Evolutionary conservation across 2,329 filamentous ascomycete genomes (phyloP).

Genomic region (Aurifilum marmelostoma): DNA sequence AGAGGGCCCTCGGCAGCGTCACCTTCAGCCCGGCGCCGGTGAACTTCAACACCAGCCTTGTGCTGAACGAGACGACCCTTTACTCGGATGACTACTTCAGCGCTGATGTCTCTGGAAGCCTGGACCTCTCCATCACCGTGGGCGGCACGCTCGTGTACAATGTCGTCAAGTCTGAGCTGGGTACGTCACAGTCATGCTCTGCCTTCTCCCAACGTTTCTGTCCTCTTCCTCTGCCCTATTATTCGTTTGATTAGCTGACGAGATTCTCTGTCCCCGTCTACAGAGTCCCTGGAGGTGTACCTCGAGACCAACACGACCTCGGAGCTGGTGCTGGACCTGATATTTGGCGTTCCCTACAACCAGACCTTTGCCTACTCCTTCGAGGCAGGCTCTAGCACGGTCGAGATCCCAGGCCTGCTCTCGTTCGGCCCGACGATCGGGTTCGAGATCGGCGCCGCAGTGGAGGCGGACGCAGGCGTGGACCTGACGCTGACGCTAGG

Average conservation of each 20-base stretch:
- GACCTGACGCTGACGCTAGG: constrained; percentile 30
- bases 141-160: constrained; percentile 48
- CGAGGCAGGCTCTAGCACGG: constrained; percentile 42
- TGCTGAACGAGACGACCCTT: constrained; percentile 24
- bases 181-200: background rate
- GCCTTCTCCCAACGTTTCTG: background rate
- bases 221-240: background rate
- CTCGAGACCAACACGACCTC: constrained; percentile 45
- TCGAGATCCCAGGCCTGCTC: constrained; percentile 47
- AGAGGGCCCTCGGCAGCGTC: constrained; percentile 18
- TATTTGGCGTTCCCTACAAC: constrained; percentile 38
- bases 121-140: constrained; percentile 44
- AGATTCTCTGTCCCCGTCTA: constrained; percentile 17
- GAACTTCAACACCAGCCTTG: constrained; percentile 23
- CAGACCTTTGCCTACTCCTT: constrained; percentile 42
- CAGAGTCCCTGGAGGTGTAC: constrained; percentile 46
- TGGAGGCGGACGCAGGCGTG: constrained; percentile 38
- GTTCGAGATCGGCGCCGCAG: constrained; percentile 42
- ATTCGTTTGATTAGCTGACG: background rate
- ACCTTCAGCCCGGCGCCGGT: constrained; percentile 33
- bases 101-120: constrained; percentile 39
- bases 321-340: constrained; percentile 41
- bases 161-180: constrained; percentile 36
- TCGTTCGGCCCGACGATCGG: constrained; percentile 37
- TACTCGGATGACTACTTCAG: constrained; percentile 35